A percentile compares a stretch with the other conserved stretches of the same genome.
Evolutionary conservation across 192 early-diverging fungal species (phyloP).

Genomic region (Coemansia sp.): DNA sequence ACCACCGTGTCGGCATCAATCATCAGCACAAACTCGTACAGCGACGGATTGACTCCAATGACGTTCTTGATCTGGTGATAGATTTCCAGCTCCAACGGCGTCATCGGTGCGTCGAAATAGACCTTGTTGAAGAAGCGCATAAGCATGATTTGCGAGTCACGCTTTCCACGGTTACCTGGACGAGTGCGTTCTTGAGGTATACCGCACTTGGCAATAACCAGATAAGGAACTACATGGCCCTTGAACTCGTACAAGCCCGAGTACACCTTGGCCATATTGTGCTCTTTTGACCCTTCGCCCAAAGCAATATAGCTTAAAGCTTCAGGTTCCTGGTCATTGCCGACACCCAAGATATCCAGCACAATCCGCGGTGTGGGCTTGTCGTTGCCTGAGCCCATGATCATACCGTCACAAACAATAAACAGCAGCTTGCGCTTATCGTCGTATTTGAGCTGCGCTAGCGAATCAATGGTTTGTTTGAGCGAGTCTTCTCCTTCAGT

Average conservation of each 20-base stretch:
- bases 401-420: constrained; percentile 95
- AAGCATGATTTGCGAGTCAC: constrained; percentile 96
- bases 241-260: constrained; percentile 92
- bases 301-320: constrained; percentile 84
- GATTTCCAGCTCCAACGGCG: constrained; percentile 93
- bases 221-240: constrained; percentile 91
- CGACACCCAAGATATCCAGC: constrained; percentile 92
- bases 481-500: constrained; percentile 96
- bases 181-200: constrained; percentile 76
- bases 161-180: constrained; percentile 97
- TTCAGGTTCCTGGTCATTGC: constrained; percentile 78
- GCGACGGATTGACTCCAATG: constrained; percentile 93
- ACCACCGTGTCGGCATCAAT: constrained; percentile 98
- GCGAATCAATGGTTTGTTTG: constrained; percentile 89
- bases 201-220: constrained; percentile 96
- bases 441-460: constrained; percentile 86
- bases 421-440: constrained; percentile 98
- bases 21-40: constrained; percentile 97
- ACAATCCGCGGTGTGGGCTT: constrained; percentile 95
- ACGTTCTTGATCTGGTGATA: constrained; percentile 99
- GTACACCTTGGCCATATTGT: constrained; percentile 97
- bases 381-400: constrained; percentile 96
- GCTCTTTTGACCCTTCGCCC: constrained; percentile 86
- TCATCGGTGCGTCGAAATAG: constrained; percentile 91
- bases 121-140: constrained; percentile 98